phyloP scores from a whole-genome alignment of 345 rosid genomes.

The Ailanthus altissimus region DNA sequence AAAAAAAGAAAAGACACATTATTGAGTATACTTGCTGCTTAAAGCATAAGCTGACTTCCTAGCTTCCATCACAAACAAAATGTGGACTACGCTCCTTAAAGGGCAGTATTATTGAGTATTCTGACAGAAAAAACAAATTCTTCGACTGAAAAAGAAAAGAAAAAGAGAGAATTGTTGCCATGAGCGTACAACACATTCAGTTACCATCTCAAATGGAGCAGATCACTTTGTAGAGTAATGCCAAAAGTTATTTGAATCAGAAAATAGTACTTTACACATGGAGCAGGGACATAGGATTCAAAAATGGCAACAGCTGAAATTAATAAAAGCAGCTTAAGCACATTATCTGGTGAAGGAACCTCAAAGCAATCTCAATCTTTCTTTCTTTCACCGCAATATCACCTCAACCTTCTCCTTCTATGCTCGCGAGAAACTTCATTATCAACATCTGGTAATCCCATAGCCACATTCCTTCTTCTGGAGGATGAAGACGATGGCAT shows the following conservation, averaged over 20 bases:
- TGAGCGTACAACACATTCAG: conserved; percentile 3
- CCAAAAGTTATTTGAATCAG: not conserved
- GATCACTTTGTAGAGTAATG: not conserved
- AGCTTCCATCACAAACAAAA: too few relatives aligned
- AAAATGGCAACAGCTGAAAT: not conserved
- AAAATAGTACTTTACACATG: not conserved
- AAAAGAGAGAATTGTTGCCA: not conserved
- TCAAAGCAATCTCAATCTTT: not conserved
- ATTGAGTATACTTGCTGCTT: too few relatives aligned
- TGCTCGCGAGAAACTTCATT: conserved; percentile 44
- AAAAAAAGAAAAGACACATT: too few relatives aligned
- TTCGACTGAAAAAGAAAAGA: not conserved
- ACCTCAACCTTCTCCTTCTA: conserved; percentile 55
- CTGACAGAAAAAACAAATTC: not conserved
- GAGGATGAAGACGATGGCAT: conserved; percentile 43
- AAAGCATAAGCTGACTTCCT: not conserved
- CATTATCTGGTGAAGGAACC: not conserved
- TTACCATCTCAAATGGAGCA: not conserved
- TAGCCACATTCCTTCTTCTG: conserved; percentile 39
- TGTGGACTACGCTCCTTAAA: too few relatives aligned
- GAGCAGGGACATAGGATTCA: not conserved
- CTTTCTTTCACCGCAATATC: conserved; percentile 5
- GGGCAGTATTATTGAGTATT: not conserved
- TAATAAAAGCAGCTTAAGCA: not conserved
- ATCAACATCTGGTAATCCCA: conserved; percentile 34